Base-by-base conservation (phyloP, 345 rosid species). In the Ceriops decandra region DNA sequence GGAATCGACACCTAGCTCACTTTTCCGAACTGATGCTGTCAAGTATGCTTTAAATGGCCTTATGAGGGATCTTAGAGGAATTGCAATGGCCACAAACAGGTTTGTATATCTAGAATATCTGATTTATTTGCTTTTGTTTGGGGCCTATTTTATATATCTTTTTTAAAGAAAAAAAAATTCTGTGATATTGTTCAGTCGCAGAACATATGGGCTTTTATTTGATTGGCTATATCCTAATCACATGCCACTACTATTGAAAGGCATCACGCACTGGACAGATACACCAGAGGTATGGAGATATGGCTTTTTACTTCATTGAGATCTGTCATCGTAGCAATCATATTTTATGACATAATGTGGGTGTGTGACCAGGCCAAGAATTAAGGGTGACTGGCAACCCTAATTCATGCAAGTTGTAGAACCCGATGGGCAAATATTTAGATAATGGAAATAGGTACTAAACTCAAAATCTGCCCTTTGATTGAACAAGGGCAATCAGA, bases 141-240 rank as follows among this genome's bases (percentile, higher is more conserved):
- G 17, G 49, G 49, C 49, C 49, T 15, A 54, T 38, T 9, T 33
- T 33, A 6, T 33, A 5, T 33, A 5, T 10, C 11, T 38, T 10
- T 42, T 42, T 2, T 42, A 13, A 42, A 42, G 16, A 13, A 42
- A 42, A 42, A 42, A 42, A 42, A 42, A 42, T 13, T 13, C 49
- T 42, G 5, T 42, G 47, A 13, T 42, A 42, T 42, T 62, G 76
- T 83, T 78, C 92, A 95, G 99, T 68, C 97, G 97, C 59, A 88
- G 92, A 82, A 87, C 98, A 5, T 95, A 90, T 76, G 88, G 96
- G 73, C 82, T 95, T 79, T 76, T 95, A 68, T 95, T 95, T 80
- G 99, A 92, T 76, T 95, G 99, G 99, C 85, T 95, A 35, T 95
- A 95, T 85, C 98, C 99, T 46, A 82, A 85, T 35, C 98, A 95